These are phyloP conservation scores for Suillus hirtellus DNA, from an alignment of 768 basidiomycete species.

Conservation along the genomic window DNA sequence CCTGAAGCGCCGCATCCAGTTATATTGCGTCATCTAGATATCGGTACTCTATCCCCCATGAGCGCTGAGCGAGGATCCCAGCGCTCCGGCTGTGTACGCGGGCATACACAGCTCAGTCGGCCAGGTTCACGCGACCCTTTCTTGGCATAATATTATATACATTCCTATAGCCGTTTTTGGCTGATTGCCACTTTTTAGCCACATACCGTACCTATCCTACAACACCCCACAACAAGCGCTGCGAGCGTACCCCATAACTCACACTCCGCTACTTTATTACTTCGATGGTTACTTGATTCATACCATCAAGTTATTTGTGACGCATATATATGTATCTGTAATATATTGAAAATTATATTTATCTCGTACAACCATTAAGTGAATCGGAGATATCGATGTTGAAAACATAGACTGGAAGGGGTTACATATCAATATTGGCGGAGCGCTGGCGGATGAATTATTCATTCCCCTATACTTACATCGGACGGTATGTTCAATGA, in stretches of 20 bases:
- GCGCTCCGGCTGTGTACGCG: not conserved
- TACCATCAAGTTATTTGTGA: not conserved
- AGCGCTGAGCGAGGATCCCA: not conserved
- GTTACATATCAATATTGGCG: not conserved
- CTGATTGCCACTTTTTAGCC: not conserved
- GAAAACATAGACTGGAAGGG: not conserved
- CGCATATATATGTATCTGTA: not conserved
- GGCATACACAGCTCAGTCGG: not conserved
- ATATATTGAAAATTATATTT: not conserved
- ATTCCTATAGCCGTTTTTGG: not conserved
- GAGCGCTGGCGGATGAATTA: not conserved
- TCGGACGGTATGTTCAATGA: not conserved
- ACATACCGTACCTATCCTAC: not conserved
- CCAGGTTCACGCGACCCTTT: not conserved
- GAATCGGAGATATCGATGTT: not conserved
- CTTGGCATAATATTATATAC: not conserved
- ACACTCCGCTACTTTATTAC: not conserved
- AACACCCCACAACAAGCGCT: not conserved
- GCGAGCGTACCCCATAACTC: not conserved
- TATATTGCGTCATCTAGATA: no score
- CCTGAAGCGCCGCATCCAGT: not conserved
- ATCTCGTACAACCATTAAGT: not conserved
- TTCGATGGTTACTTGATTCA: not conserved
- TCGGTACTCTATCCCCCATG: not conserved
- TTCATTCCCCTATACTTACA: not conserved